These are phyloP conservation scores for Trichophyton mentagrophytes DNA, from an alignment of 2,329 filamentous ascomycete genomes.

Conservation along the genomic window DNA sequence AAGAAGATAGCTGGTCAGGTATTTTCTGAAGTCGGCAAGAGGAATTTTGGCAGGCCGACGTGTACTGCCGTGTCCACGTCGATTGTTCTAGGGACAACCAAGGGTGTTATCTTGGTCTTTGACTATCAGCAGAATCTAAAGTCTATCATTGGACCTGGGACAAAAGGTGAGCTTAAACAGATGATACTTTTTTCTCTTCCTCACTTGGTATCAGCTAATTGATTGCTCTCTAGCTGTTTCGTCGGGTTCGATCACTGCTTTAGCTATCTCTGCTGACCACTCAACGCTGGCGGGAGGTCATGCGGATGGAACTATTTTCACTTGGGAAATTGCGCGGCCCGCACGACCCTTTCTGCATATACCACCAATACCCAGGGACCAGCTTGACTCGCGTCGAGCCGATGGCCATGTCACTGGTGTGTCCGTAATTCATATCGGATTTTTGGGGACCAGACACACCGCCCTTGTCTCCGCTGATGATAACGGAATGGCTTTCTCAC, in stretches of 20 bases:
- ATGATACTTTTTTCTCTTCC: too few species aligned
- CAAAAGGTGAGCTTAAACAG: slow-evolving; percentile 52
- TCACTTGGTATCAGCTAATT: not conserved
- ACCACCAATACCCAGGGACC: slow-evolving; percentile 55
- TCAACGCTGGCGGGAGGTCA: slow-evolving; percentile 84
- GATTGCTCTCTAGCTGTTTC: slow-evolving; percentile 55
- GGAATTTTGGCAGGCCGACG: slow-evolving; percentile 84
- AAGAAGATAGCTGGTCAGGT: slow-evolving; percentile 78
- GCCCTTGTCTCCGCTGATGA: slow-evolving; percentile 92
- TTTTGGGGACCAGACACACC: slow-evolving; percentile 83
- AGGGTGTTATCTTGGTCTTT: slow-evolving; percentile 88
- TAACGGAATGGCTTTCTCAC: slow-evolving; percentile 93
- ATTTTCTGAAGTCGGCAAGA: slow-evolving; percentile 82
- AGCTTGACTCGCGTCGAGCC: slow-evolving; percentile 50
- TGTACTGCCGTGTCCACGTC: slow-evolving; percentile 78
- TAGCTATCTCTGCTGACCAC: slow-evolving; percentile 88
- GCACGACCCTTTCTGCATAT: slow-evolving; percentile 82
- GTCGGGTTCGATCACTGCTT: slow-evolving; percentile 71
- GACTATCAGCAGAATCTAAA: slow-evolving; percentile 95
- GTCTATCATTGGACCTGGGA: slow-evolving; percentile 83
- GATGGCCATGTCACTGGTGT: slow-evolving; percentile 75
- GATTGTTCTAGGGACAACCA: slow-evolving; percentile 84
- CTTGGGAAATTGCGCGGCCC: slow-evolving; percentile 80
- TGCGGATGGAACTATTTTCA: slow-evolving; percentile 82
- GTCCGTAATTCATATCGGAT: slow-evolving; percentile 80